Evolutionary conservation across 169 alveolate genomes (phyloP).

Genomic region (Cryptosporidium muris): DNA sequence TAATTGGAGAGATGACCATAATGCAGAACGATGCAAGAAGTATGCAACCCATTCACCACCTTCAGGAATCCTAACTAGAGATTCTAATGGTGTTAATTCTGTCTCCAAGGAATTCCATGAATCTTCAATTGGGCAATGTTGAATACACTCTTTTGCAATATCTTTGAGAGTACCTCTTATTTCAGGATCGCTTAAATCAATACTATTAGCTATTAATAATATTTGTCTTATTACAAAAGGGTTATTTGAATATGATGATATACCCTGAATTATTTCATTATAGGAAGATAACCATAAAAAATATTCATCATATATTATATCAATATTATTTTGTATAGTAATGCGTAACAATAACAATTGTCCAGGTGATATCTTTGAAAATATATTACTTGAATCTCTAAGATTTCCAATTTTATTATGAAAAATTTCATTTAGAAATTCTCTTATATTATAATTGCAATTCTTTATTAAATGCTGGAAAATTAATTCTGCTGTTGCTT

Average conservation of each 20-base stretch:
- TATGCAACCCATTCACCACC: slow-evolving; percentile 72
- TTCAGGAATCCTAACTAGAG: slow-evolving; percentile 19
- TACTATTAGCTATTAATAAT: slow-evolving; percentile 12
- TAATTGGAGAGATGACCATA: slow-evolving; percentile 17
- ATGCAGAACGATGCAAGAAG: slow-evolving; percentile 46
- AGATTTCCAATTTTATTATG: not conserved
- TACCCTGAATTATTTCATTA: slow-evolving; percentile 14
- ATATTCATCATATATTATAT: not conserved
- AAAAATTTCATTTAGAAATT: slow-evolving; percentile 7
- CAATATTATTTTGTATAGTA: slow-evolving; percentile 11
- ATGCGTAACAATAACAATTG: slow-evolving; percentile 14
- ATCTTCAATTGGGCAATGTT: slow-evolving; percentile 55
- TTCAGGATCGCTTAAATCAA: slow-evolving; percentile 56
- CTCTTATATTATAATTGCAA: not conserved
- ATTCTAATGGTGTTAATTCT: slow-evolving; percentile 55
- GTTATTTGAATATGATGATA: slow-evolving; percentile 30
- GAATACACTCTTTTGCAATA: slow-evolving; percentile 22
- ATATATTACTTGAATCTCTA: not conserved
- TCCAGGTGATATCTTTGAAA: slow-evolving; percentile 23
- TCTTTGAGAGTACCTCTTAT: slow-evolving; percentile 8
- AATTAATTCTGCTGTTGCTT: slow-evolving; percentile 16
- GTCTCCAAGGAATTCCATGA: slow-evolving; percentile 34
- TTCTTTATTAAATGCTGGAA: not conserved
- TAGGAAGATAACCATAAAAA: not conserved
- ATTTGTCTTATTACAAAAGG: slow-evolving; percentile 58